Evolutionary conservation across 805 yeast species (phyloP), one percentile per base, ranked within the genome.

Genomic region (Sugiyamaella qingdaonensis): DNA sequence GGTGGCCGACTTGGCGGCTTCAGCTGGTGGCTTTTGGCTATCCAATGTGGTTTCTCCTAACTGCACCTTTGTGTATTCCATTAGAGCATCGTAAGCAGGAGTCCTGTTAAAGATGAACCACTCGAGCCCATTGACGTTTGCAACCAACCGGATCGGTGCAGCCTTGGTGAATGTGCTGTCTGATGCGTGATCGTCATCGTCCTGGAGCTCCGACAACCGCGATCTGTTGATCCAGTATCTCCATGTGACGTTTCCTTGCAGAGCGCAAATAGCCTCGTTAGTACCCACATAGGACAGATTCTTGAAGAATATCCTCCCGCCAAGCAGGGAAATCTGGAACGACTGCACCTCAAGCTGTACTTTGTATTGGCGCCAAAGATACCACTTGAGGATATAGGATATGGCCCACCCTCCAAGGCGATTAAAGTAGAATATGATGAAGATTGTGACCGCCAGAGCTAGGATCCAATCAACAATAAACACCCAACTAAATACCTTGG

Each of bases 391-490:
- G 0, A 78, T 24, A 9, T 70, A 67, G 4, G 92, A 79, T 9
- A 88, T 24, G 0, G 79, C 13, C 43, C 76, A 74, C 10, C 92
- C 98, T 16, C 85, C 66, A 2, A 84, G 69, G 53, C 97, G 76
- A 61, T 86, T 84, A 69, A 89, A 80, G 70, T 85, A 87, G 72
- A 90, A 91, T 41, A 89, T 70, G 49, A 86, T 76, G 21, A 85
- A 78, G 0, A 88, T 62, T 0, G 84, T 73, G 1, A 87, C 73
- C 13, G 85, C 68, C 31, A 86, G 76, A 2, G 85, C 77, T 54
- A 90, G 71, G 32, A 86, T 69, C 95, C 97, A 89, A 65, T 88
- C 90, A 14, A 82, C 85, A 58, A 91, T 72, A 68, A 91, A 92
- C 19, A 88, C 88, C 95, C 88, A 84, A 53, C 73, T 68, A 59